Conservation (phyloP, 2,329 filamentous ascomycete genomes). For the Aspergillus fumigatus region DNA sequence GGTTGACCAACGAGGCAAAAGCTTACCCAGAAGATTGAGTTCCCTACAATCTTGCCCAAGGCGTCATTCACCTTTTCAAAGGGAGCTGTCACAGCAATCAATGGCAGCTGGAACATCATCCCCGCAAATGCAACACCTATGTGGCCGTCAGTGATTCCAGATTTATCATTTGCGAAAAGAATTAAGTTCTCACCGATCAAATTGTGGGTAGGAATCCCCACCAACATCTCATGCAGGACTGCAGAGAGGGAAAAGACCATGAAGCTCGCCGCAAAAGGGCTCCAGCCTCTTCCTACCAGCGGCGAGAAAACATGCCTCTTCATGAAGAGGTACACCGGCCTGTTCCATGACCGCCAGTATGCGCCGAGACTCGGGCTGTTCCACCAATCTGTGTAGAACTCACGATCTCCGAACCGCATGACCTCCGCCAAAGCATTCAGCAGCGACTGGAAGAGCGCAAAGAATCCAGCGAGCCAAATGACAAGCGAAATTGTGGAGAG, state of each 20-base stretch:
- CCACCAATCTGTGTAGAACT: constrained; percentile 99
- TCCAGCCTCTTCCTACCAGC: constrained; percentile 78
- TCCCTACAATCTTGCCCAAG: constrained; percentile 75
- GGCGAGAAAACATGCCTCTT: constrained; percentile 89
- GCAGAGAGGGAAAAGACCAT: constrained; percentile 86
- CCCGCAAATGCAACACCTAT: constrained; percentile 84
- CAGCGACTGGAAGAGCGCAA: constrained; percentile 88
- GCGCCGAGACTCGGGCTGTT: constrained; percentile 79
- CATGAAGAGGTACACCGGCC: constrained; percentile 96
- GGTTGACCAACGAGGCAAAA: constrained; percentile 96
- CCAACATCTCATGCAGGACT: constrained; percentile 83
- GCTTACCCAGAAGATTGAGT: constrained; percentile 92
- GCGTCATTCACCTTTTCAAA: constrained; percentile 74
- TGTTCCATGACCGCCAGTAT: constrained; percentile 98
- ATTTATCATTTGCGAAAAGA: not conserved
- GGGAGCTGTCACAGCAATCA: constrained; percentile 75
- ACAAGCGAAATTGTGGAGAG: constrained; percentile 91
- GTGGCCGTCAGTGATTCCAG: constrained; percentile 7
- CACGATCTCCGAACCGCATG: constrained; percentile 82
- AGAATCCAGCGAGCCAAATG: constrained; percentile 97
- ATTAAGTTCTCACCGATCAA: constrained; percentile 62
- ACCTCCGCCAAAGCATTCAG: constrained; percentile 89
- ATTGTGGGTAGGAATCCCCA: constrained; percentile 92
- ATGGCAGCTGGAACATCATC: constrained; percentile 88
- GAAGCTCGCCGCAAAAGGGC: constrained; percentile 63